Evolutionary conservation across 208 protist genomes (phyloP).

Genomic region (Trichomonas gallinae): DNA sequence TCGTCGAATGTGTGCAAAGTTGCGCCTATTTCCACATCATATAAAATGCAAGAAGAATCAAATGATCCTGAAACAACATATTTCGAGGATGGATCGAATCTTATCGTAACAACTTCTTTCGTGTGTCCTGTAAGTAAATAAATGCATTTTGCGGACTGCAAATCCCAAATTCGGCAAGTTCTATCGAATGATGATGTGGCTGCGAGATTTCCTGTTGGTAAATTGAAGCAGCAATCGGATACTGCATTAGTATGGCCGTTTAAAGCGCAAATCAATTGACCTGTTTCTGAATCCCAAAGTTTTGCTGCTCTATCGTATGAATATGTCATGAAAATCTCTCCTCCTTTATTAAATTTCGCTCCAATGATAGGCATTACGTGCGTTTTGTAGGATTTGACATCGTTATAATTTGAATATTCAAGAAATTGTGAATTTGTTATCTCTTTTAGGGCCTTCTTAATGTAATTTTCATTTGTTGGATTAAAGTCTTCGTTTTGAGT

Average conservation of each 20-base stretch:
- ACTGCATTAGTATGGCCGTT: not conserved
- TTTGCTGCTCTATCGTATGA: not conserved
- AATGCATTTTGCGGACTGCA: not conserved
- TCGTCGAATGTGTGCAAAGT: constrained; percentile 56
- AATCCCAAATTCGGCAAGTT: not conserved
- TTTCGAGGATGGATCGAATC: not conserved
- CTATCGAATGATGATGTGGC: not conserved
- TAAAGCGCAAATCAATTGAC: not conserved
- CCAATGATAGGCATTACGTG: not conserved
- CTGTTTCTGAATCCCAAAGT: not conserved
- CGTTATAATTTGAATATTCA: not conserved
- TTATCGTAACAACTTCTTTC: not conserved
- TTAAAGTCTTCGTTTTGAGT: not conserved
- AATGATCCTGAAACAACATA: not conserved
- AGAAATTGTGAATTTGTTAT: not conserved
- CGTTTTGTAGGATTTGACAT: not conserved
- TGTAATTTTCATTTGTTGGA: not conserved
- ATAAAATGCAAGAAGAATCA: not conserved
- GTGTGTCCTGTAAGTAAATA: not conserved
- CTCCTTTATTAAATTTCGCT: not conserved
- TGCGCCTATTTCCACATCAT: not conserved
- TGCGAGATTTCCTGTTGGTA: not conserved
- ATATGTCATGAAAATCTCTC: not conserved
- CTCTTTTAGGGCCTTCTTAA: not conserved
- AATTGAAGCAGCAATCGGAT: not conserved